These are phyloP conservation scores for Escovopsis sp. DNA, from an alignment of 2,329 filamentous ascomycete species.

Conservation along the genomic window DNA sequence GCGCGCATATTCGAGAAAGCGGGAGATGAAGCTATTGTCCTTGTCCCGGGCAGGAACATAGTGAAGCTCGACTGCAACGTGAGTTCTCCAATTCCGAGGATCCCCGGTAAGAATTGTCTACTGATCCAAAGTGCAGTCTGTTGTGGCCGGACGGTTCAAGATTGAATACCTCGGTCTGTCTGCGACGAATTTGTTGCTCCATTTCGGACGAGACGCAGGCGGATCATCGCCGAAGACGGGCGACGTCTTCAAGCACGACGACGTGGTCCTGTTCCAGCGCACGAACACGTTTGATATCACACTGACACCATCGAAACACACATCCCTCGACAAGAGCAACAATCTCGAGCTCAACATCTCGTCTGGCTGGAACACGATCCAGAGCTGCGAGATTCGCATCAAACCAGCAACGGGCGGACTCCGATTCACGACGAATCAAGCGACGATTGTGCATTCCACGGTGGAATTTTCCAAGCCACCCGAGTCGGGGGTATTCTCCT, in stretches of 20 bases:
- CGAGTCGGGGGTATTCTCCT: conserved; percentile 38
- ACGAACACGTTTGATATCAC: conserved; percentile 52
- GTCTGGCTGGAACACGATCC: conserved; percentile 60
- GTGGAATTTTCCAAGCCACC: conserved; percentile 32
- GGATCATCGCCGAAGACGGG: conserved; percentile 25
- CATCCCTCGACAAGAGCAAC: conserved; percentile 68
- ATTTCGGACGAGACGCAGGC: conserved; percentile 45
- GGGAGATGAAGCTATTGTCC: conserved; percentile 9
- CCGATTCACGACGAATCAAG: conserved; percentile 46
- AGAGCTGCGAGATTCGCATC: conserved; percentile 43
- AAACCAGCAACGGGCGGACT: conserved; percentile 52
- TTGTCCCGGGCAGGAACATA: conserved; percentile 34
- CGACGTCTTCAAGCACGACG: conserved; percentile 42
- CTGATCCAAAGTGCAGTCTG: conserved; percentile 31
- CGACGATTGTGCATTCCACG: conserved; percentile 30
- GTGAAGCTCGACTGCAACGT: conserved; percentile 22
- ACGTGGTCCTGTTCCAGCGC: conserved; percentile 60
- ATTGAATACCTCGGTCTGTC: conserved; percentile 57
- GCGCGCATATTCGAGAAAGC: conserved; percentile 33
- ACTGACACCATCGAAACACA: conserved; percentile 50
- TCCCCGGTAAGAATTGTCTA: neutral
- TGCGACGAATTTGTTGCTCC: conserved; percentile 47
- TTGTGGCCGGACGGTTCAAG: conserved; percentile 58
- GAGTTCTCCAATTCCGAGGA: conserved; percentile 8
- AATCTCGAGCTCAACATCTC: conserved; percentile 59